Evolutionary conservation across 2,329 filamentous ascomycete genomes (phyloP), one percentile per base, ranked within the genome.

Genomic region (Fusarium hainanense): DNA sequence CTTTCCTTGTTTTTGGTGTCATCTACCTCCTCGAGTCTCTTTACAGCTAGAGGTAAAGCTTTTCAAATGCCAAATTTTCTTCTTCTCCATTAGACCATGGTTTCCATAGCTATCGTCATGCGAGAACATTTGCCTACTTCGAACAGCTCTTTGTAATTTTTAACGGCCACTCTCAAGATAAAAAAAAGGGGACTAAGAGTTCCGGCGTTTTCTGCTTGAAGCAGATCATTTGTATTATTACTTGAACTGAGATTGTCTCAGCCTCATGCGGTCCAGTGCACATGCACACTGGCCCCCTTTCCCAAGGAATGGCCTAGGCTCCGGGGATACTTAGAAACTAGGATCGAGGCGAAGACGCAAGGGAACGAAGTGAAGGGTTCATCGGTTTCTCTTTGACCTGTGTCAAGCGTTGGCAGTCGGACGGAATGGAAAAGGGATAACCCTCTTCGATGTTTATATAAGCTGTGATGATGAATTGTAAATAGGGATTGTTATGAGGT

Each of bases 11-110:
- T 30, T 99, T 99, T 78, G 95, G 94, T 65, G 81, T 97, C 74
- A 94, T 99, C 73, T 99, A 99, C 81, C 82, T 97, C 40, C 84
- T 94, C 65, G 95, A 98, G 80, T 91, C 92, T 16, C 82, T 94
- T 76, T 89, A 89, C 76, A 81, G 81, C 54, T 87, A 81, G 67
- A 56, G 34, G 46, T 32, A 28, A 20, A 49, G n/a, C 46, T 46
- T 43, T 28, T 40, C 50, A 41, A 65, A 52, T 55, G 49, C 50
- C 44, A 57, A 52, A 28, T 21, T 49, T 65, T 52, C 58, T 58
- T 57, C 44, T 46, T 58, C 42, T 61, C 56, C 43, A 60, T 51
- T 62, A 62, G 57, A 66, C 56, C 44, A 40, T 55, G 63, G 66
- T 64, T 65, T 28, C 40, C 49, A 42, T 14, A 51, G 20, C 43